These are phyloP conservation scores for Stagonosporopsis cucurbitacearum DNA, from an alignment of 2,329 filamentous ascomycete genomes.

Conservation along the genomic window DNA sequence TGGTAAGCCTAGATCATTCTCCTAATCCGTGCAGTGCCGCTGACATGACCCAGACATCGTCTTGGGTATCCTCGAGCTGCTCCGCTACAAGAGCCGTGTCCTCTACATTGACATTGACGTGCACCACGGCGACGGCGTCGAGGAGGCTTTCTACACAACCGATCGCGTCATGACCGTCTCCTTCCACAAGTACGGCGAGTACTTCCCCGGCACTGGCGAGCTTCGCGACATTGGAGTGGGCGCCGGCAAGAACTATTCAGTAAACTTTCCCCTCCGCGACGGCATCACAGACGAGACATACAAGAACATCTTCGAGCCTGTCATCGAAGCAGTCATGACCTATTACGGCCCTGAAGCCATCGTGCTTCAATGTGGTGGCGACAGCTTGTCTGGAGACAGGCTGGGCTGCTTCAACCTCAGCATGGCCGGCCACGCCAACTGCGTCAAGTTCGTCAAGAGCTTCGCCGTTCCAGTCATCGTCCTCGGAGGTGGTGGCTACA, in stretches of 20 bases:
- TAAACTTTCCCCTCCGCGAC: conserved; percentile 73
- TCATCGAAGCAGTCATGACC: conserved; percentile 72
- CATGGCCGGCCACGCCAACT: conserved; percentile 74
- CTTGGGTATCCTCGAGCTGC: conserved; percentile 85
- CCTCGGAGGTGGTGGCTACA: conserved; percentile 72
- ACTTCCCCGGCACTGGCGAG: conserved; percentile 74
- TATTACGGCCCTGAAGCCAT: conserved; percentile 72
- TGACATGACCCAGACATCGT: conserved; percentile 72
- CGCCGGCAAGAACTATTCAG: conserved; percentile 70
- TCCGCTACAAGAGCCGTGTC: conserved; percentile 82
- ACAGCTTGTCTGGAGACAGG: conserved; percentile 70
- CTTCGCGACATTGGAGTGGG: conserved; percentile 72
- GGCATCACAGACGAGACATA: conserved; percentile 73
- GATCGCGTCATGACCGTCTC: conserved; percentile 75
- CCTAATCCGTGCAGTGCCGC: conserved; percentile 36
- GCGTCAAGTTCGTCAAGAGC: conserved; percentile 71
- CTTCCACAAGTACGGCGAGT: conserved; percentile 76
- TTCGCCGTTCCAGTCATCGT: conserved; percentile 71
- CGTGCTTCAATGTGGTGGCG: conserved; percentile 72
- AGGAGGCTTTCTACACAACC: conserved; percentile 75
- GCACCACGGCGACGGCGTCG: conserved; percentile 82
- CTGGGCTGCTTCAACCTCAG: conserved; percentile 74
- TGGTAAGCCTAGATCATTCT: conserved; percentile 11
- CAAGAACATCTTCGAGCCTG: conserved; percentile 72
- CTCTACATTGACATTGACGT: conserved; percentile 96